These are phyloP conservation scores for Leccinum glutinopallens DNA, from an alignment of 1,284 basidiomycete genomes.

Conservation along the genomic window DNA sequence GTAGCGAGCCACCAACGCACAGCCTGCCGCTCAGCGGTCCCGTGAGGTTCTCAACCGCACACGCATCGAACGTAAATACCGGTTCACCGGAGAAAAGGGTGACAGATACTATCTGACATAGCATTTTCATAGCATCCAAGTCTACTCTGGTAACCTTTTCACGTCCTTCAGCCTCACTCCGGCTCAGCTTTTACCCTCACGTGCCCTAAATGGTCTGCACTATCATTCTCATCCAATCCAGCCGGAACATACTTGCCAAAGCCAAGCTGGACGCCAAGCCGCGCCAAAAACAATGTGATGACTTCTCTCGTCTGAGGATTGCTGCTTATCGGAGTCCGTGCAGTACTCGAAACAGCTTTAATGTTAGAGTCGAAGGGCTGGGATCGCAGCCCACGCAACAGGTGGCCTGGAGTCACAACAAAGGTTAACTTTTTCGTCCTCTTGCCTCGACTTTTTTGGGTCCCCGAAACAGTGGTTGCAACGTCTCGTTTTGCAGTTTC, in stretches of 20 bases:
- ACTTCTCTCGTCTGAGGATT: conserved; percentile 22
- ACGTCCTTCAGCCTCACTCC: conserved; percentile 5
- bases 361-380: conserved; percentile 10
- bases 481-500: conserved; percentile 35
- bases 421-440: conserved; percentile 33
- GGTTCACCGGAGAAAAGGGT: background rate
- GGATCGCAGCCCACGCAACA: conserved; percentile 37
- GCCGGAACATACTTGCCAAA: conserved; percentile 16
- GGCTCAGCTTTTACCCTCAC: conserved; percentile 21
- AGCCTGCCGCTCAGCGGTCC: background rate
- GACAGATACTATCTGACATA: background rate
- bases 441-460: conserved; percentile 25
- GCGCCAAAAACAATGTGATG: conserved; percentile 32
- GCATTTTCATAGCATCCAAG: background rate
- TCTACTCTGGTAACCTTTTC: background rate
- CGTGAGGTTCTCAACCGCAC: background rate
- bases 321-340: conserved; percentile 14
- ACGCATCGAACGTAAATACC: background rate
- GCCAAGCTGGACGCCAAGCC: conserved; percentile 30
- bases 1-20: conserved; percentile 5
- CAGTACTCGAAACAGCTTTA: conserved; percentile 1
- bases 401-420: conserved; percentile 41
- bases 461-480: conserved; percentile 19
- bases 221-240: background rate
- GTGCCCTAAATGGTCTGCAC: background rate